Conservation (phyloP, 257 asterid species). For the Voacanga thouarsii region DNA sequence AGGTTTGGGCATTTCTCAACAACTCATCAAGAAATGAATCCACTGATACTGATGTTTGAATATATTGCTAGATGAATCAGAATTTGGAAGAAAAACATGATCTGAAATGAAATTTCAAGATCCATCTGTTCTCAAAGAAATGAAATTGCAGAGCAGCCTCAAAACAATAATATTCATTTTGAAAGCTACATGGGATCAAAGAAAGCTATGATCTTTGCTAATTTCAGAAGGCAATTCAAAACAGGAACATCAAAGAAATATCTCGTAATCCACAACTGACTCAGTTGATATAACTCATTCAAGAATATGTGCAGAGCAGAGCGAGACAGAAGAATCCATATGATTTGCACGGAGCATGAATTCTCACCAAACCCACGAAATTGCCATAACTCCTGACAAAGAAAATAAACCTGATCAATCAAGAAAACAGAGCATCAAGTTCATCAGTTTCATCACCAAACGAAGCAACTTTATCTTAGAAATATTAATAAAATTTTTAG, state of each 20-base stretch:
- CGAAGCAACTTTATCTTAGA: not conserved
- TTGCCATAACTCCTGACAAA: not conserved
- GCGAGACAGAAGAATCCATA: not conserved
- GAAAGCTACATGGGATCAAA: not conserved
- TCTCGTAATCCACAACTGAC: not conserved
- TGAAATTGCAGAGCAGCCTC: not conserved
- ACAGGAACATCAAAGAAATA: not conserved
- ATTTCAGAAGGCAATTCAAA: not conserved
- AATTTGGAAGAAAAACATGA: conserved; percentile 17
- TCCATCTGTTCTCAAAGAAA: conserved; percentile 23
- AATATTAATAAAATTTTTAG: too few species aligned
- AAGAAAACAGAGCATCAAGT: not conserved
- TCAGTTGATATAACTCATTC: not conserved
- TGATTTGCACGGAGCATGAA: not conserved
- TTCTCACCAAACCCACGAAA: not conserved
- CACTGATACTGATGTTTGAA: conserved; percentile 31
- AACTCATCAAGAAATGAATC: conserved; percentile 47
- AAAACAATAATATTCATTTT: not conserved
- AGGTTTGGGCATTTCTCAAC: conserved; percentile 35
- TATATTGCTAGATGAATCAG: conserved; percentile 36
- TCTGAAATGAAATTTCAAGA: too few species aligned
- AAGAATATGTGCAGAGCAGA: conserved; percentile 2
- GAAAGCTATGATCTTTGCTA: not conserved
- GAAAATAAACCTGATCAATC: not conserved
- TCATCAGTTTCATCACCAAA: not conserved